Base-by-base conservation (phyloP, 768 basidiomycete species). In the Cyathus striatus region DNA sequence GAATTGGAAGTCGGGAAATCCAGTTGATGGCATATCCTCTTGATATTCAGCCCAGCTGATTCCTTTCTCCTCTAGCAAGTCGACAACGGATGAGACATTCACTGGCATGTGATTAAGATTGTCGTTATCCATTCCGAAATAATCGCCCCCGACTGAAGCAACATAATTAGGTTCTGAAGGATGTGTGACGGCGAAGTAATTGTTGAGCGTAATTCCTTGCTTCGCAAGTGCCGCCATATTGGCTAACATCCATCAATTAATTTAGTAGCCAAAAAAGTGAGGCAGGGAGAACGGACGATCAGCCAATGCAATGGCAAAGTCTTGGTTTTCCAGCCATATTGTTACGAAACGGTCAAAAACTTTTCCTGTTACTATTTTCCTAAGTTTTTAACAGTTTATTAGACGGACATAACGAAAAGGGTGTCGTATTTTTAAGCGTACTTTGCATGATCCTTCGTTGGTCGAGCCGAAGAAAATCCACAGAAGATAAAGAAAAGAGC, bases 271-370 rank as follows among this genome's bases (percentile, higher is more conserved):
- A 9, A 30, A n/a, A 30, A n/a, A 30, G 27, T 30, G 27, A 30
- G 27, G 27, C 27, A 37, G 47, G 21, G 51, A 10, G 18, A 10
- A 45, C 52, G 30, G 40, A 56, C 55, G 44, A 38, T 54, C 43
- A 59, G 64, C 42, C 50, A 52, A 6, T 0, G 60, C 60, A 16
- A 41, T 46, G 7, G 48, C 55, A 45, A 63, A 84, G 50, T 82
- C 72, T 13, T 76, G 81, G 57, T 82, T 83, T 55, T 83, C 81
- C 26, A 84, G 62, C 76, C 76, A 82, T 43, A 83, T 78, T 23
- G 49, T 49, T 9, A 64, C 41, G 24, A 60, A 59, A 7, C 60
- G 55, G 41, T 64, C 52, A 42, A 64, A 64, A 2, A 52, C 59
- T n/a, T 46, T 50, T 14, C 63, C 63, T 24, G 10, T 36, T 9